phyloP scores from a whole-genome alignment of 805 yeast species.

The Teunomyces stri region DNA sequence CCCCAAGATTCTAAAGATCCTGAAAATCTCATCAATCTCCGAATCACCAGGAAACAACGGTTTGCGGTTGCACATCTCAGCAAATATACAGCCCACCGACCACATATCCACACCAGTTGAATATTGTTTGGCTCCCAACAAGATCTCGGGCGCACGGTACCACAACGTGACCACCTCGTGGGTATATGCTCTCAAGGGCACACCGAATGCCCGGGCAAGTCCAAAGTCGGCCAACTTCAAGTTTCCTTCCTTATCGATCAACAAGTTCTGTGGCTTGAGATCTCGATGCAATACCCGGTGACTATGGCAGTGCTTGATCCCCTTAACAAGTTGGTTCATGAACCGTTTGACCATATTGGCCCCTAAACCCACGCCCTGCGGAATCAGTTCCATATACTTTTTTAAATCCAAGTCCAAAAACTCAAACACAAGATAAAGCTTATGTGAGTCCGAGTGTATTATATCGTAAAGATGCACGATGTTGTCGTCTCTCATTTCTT shows the following conservation, averaged over 20 bases:
- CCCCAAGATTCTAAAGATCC: conserved; percentile 88
- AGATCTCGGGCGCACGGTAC: conserved; percentile 96
- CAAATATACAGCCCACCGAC: conserved; percentile 97
- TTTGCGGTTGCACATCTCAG: conserved; percentile 95
- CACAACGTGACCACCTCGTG: conserved; percentile 98
- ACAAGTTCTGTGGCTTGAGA: conserved; percentile 91
- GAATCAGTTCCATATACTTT: conserved; percentile 94
- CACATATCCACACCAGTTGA: conserved; percentile 99
- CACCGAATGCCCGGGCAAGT: conserved; percentile 95
- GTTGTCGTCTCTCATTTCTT: conserved; percentile 91
- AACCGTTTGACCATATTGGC: conserved; percentile 88
- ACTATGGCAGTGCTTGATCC: conserved; percentile 89
- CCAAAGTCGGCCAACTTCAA: conserved; percentile 75
- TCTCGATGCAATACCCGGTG: conserved; percentile 95
- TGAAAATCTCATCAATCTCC: conserved; percentile 94
- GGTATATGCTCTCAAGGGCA: conserved; percentile 93
- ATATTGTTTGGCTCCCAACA: conserved; percentile 94
- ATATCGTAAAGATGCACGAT: conserved; percentile 90
- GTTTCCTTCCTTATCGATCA: conserved; percentile 94
- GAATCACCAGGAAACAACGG: conserved; percentile 97
- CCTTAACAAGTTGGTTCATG: conserved; percentile 87
- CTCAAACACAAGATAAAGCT: conserved; percentile 90
- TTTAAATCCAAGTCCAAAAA: conserved; percentile 91
- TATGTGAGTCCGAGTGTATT: conserved; percentile 91
- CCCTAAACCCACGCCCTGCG: conserved; percentile 87